These are phyloP conservation scores for Sphenostylis stenocarpa DNA, from an alignment of 306 rosid genomes.

Conservation along the genomic window DNA sequence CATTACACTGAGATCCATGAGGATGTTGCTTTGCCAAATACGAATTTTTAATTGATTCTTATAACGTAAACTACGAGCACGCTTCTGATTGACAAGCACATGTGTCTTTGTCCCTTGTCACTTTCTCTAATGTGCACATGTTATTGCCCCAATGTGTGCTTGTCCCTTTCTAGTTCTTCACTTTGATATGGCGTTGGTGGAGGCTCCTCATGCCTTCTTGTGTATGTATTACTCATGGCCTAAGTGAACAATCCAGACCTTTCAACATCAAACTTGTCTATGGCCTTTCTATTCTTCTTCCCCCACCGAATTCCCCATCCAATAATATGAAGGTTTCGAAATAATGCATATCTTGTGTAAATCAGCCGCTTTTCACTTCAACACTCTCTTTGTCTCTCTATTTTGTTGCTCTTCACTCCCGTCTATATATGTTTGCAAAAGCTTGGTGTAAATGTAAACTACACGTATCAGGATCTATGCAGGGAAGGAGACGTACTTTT, in stretches of 20 bases:
- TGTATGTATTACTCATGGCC: slow-evolving; percentile 40
- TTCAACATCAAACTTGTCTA: slow-evolving; percentile 37
- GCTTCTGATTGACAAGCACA: slow-evolving; percentile 57
- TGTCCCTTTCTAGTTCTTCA: slow-evolving; percentile 50
- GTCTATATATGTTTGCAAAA: not conserved
- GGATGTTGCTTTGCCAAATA: not conserved
- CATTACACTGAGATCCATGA: not conserved
- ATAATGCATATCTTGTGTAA: slow-evolving; percentile 1
- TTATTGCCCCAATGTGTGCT: slow-evolving; percentile 55
- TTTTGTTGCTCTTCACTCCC: not conserved
- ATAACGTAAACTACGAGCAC: slow-evolving; percentile 31
- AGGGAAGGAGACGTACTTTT: slow-evolving; percentile 25
- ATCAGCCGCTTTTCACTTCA: slow-evolving; percentile 14
- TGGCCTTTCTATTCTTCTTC: slow-evolving; percentile 14
- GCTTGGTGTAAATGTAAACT: not conserved
- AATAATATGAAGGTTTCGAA: slow-evolving; percentile 5
- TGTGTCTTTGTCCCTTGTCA: slow-evolving; percentile 52
- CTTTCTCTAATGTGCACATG: slow-evolving; percentile 51
- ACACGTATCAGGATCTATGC: slow-evolving; percentile 8
- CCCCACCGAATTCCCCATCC: slow-evolving; percentile 6
- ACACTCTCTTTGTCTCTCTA: not conserved
- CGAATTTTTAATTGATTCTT: not conserved
- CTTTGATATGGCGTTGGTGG: slow-evolving; percentile 45
- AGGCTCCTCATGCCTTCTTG: slow-evolving; percentile 37
- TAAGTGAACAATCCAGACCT: slow-evolving; percentile 42